These are phyloP conservation scores for Boletus speciosus DNA, from an alignment of 768 basidiomycete species.

Conservation along the genomic window DNA sequence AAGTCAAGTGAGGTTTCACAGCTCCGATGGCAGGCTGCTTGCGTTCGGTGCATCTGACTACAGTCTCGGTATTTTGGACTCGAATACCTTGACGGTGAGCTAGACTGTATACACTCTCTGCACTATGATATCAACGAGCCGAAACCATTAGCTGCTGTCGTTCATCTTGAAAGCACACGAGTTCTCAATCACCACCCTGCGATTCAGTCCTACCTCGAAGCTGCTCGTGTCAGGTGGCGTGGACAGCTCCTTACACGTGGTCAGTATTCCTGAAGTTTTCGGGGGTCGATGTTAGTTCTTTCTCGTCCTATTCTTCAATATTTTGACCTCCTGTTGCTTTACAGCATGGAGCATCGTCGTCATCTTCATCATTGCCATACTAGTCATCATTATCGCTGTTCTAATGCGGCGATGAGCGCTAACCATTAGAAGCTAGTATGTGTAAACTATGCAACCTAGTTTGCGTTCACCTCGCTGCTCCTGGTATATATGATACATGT, in stretches of 20 bases:
- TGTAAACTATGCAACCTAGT: not conserved
- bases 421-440: not conserved
- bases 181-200: slow-evolving; percentile 85
- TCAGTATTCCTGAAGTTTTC: slow-evolving; percentile 61
- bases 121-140: not conserved
- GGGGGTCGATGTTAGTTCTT: slow-evolving; percentile 50
- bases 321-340: slow-evolving; percentile 25
- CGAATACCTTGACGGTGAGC: slow-evolving; percentile 70
- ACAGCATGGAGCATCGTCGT: slow-evolving; percentile 41
- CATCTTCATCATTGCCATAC: slow-evolving; percentile 39
- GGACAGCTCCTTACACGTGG: slow-evolving; percentile 81
- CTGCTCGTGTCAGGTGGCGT: slow-evolving; percentile 86
- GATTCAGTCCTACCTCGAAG: slow-evolving; percentile 81
- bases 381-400: slow-evolving; percentile 43
- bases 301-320: slow-evolving; percentile 19
- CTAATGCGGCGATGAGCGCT: slow-evolving; percentile 29
- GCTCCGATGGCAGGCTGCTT: slow-evolving; percentile 75
- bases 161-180: slow-evolving; percentile 93
- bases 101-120: not conserved
- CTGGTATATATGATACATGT: slow-evolving; percentile 29
- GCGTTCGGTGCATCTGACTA: slow-evolving; percentile 88
- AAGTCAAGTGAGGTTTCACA: slow-evolving; percentile 31
- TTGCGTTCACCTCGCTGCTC: not conserved
- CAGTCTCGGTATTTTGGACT: slow-evolving; percentile 80
- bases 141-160: slow-evolving; percentile 63